Conservation (phyloP, 2,329 filamentous ascomycete species). For the Verticillium klebahnii region DNA sequence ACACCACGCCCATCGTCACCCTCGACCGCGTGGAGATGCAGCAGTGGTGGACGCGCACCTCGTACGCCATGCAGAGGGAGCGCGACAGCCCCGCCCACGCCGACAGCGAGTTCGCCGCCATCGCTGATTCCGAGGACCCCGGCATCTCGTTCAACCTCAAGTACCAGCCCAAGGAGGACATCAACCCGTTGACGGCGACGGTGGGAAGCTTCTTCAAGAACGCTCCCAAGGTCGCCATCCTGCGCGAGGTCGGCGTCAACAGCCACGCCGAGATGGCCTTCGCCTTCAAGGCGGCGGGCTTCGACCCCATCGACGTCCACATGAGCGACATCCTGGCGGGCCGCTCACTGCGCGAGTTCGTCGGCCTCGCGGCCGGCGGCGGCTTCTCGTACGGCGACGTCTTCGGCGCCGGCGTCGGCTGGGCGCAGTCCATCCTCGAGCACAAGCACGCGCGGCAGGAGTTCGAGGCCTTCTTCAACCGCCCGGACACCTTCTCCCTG, state of each 20-base stretch:
- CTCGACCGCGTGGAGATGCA: slow-evolving; percentile 71
- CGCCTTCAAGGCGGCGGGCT: slow-evolving; percentile 86
- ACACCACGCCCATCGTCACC: slow-evolving; percentile 59
- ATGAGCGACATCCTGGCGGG: slow-evolving; percentile 89
- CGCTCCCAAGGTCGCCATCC: slow-evolving; percentile 76
- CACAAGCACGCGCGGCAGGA: slow-evolving; percentile 71
- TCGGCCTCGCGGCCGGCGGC: slow-evolving; percentile 88
- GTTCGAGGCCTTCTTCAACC: slow-evolving; percentile 80
- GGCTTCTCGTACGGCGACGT: slow-evolving; percentile 91
- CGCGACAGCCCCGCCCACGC: slow-evolving; percentile 86
- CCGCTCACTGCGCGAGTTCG: slow-evolving; percentile 75
- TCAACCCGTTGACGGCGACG: slow-evolving; percentile 57
- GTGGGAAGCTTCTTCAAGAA: slow-evolving; percentile 49
- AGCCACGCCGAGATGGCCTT: slow-evolving; percentile 98
- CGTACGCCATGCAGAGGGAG: slow-evolving; percentile 83
- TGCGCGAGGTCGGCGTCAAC: slow-evolving; percentile 94
- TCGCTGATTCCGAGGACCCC: slow-evolving; percentile 71
- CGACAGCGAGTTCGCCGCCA: slow-evolving; percentile 72
- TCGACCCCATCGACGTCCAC: slow-evolving; percentile 88
- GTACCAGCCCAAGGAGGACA: slow-evolving; percentile 74
- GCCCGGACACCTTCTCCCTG: slow-evolving; percentile 84
- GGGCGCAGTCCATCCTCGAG: slow-evolving; percentile 89
- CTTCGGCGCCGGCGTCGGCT: slow-evolving; percentile 89
- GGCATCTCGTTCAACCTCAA: slow-evolving; percentile 81
- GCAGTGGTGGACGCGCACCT: slow-evolving; percentile 83